Base-by-base conservation (phyloP, 441 rosid genomes). In the Theobroma grandiflorum region DNA sequence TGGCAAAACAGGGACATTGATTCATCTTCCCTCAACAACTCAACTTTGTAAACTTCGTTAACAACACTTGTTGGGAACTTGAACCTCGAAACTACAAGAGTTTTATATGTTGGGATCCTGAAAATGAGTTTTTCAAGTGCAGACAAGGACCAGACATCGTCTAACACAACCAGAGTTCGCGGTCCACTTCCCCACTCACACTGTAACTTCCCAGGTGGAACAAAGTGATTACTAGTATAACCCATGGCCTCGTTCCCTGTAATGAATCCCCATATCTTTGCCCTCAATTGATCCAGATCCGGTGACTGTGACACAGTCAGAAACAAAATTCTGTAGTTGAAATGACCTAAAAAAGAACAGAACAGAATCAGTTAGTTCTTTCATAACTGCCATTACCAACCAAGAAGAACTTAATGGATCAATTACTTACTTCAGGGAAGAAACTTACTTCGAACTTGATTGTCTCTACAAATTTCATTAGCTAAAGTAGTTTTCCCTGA, bases 401-500 rank as follows among this genome's bases (percentile, higher is more conserved):
- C n/a, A 53, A 72, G 18, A 9, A 16, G 7, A 50, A 42, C 3
- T 11, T 55, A 10, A 11, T 73, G 12, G 35, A 53, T 4, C 47
- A 40, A 31, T 67, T 52, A 64, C 37, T 58, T 40, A 37, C 53
- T 63, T 43, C 8, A 70, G 16, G 47, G 2, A 61, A 38, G 53
- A 79, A 33, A 31, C 94, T 87, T 88, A 96, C 99, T 75, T 85
- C 74, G 84, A 52, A 96, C 90, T 86, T 89, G 84, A 73, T 81
- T 79, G 70, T 96, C 98, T 79, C 80, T 86, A 72, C 88, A 82
- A 79, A 92, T 63, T 81, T 94, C 95, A 78, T 71, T 79, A 38
- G 95, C 99, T 83, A 96, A 82, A 69, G 99, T 94, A 9, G 99
- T 94, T 74, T 96, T 96, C 0, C 99, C 99, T 0, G 94, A 94